Conservation (phyloP, 2,329 filamentous ascomycete species). For the Tolypocladium endophyticum region DNA sequence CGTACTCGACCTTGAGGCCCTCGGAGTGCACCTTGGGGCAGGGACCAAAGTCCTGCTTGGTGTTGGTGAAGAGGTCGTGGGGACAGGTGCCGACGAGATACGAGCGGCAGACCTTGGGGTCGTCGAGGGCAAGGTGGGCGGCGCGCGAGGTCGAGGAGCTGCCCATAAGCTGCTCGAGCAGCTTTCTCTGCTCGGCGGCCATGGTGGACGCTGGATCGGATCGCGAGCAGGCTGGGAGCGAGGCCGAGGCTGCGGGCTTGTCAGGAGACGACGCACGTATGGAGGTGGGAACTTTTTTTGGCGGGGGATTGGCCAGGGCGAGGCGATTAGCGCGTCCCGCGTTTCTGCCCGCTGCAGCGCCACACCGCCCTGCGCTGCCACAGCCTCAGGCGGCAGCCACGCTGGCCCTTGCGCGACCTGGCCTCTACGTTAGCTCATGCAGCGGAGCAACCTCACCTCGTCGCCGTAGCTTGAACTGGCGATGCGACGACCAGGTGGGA, state of each 20-base stretch:
- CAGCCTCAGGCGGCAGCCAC: not conserved
- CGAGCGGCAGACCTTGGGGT: slow-evolving; percentile 88
- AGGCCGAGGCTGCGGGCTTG: not conserved
- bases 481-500: slow-evolving; percentile 7
- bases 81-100: slow-evolving; percentile 91
- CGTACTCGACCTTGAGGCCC: slow-evolving; percentile 80
- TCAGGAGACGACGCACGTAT: not conserved
- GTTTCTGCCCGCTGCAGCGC: not conserved
- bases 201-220: slow-evolving; percentile 34
- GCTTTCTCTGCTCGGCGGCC: slow-evolving; percentile 96
- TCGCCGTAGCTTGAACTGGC: not conserved
- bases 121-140: slow-evolving; percentile 76
- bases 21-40: slow-evolving; percentile 87
- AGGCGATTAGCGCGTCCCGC: not conserved
- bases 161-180: slow-evolving; percentile 95
- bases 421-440: too few relatives aligned
- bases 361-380: not conserved
- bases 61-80: slow-evolving; percentile 98
- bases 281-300: not conserved
- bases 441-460: not conserved
- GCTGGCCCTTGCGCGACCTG: not conserved
- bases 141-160: slow-evolving; percentile 61
- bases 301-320: not conserved
- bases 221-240: not conserved
- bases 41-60: slow-evolving; percentile 87